Evolutionary conservation across 1,139 yeast genomes (phyloP).

Genomic region (Eremothecium cymbalariae): DNA sequence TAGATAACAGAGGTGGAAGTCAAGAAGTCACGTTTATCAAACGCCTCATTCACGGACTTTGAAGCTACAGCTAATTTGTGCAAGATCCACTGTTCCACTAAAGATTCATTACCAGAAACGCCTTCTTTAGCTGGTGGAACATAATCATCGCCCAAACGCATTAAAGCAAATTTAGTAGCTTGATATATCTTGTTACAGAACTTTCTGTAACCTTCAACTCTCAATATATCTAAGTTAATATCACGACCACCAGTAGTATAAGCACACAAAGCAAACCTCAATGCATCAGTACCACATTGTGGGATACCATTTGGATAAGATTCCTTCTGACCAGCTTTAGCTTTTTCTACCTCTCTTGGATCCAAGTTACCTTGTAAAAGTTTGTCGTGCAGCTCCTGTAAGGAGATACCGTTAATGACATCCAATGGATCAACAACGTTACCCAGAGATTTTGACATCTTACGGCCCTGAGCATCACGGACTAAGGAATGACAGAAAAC

Average conservation of each 20-base stretch:
- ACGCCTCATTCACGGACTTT: conserved; percentile 51
- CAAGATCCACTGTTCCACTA: conserved; percentile 95
- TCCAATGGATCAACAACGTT: conserved; percentile 94
- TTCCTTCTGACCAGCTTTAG: conserved; percentile 77
- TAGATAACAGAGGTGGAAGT: conserved; percentile 81
- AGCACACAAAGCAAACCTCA: conserved; percentile 96
- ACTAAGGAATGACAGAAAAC: conserved; percentile 98
- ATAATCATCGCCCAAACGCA: conserved; percentile 86
- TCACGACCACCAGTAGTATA: conserved; percentile 99
- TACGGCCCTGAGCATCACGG: conserved; percentile 98
- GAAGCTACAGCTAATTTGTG: conserved; percentile 73
- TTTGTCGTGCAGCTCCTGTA: conserved; percentile 73
- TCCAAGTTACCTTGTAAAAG: conserved; percentile 77
- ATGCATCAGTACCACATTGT: conserved; percentile 98
- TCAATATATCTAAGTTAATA: conserved; percentile 87
- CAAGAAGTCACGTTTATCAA: conserved; percentile 83
- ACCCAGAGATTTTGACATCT: conserved; percentile 97
- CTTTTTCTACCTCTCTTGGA: conserved; percentile 79
- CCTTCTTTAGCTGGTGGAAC: conserved; percentile 59
- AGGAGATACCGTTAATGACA: conserved; percentile 79
- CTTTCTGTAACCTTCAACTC: conserved; percentile 98
- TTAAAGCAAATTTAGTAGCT: conserved; percentile 93
- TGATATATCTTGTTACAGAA: conserved; percentile 99
- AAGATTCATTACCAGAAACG: conserved; percentile 72
- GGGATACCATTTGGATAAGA: conserved; percentile 97